A percentile compares a stretch with the other conserved stretches of the same genome.
Evolutionary conservation across 164 flowering plant genomes (phyloP).

Genomic region (Amborella trichopoda): DNA sequence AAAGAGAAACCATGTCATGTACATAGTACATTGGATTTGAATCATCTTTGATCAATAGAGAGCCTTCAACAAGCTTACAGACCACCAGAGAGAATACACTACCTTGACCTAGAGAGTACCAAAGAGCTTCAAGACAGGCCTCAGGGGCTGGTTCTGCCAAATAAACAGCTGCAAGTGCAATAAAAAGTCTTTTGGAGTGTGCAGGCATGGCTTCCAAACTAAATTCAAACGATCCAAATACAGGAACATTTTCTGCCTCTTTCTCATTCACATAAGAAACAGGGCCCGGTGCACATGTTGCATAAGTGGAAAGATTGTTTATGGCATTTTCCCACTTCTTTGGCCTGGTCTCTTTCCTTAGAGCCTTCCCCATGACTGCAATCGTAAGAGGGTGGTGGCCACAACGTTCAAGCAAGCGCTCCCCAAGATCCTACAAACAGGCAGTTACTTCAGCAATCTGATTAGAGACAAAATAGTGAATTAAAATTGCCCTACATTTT

Average conservation of each 20-base stretch:
- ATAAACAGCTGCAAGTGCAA: constrained; percentile 27
- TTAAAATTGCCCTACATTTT: too few species aligned
- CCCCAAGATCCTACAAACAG: constrained; percentile 13
- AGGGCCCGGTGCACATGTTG: constrained; percentile 41
- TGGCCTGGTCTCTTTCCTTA: constrained; percentile 30
- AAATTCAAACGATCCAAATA: constrained; percentile 42
- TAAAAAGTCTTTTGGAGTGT: constrained; percentile 25
- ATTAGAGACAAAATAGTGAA: too few species aligned
- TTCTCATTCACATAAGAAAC: constrained; percentile 38
- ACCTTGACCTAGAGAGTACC: constrained; percentile 27
- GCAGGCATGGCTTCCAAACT: constrained; percentile 43
- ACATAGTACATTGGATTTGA: constrained; percentile 23
- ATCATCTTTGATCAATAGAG: constrained; percentile 29
- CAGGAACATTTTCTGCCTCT: constrained; percentile 32
- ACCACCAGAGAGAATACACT: constrained; percentile 28
- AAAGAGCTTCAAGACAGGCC: constrained; percentile 35
- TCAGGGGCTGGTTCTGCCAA: constrained; percentile 44
- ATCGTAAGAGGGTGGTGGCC: constrained; percentile 49
- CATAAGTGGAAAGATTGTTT: constrained; percentile 30
- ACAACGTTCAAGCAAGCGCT: constrained; percentile 35
- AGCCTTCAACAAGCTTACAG: constrained; percentile 42
- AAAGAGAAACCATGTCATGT: constrained; percentile 39
- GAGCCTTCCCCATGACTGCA: constrained; percentile 50
- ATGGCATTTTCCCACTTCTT: constrained; percentile 44
- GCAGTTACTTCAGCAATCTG: neutral